Conservation (phyloP, 2,329 filamentous ascomycete species). For the Aureobasidium sp. region DNA sequence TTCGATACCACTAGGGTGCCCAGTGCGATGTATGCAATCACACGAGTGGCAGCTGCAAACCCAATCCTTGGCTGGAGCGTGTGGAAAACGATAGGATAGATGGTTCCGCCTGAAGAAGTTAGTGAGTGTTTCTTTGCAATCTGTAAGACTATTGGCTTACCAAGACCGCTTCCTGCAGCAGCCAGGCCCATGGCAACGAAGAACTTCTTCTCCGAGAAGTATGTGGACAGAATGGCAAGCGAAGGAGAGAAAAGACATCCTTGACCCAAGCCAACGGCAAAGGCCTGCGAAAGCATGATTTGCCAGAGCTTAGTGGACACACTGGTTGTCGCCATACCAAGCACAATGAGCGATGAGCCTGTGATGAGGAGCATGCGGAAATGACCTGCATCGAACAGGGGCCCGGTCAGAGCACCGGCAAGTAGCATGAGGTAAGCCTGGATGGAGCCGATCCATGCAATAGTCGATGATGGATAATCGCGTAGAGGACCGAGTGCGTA, state of each 20-base stretch:
- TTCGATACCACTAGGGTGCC: conserved; percentile 28
- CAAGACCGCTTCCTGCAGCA: conserved; percentile 36
- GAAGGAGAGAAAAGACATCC: conserved; percentile 37
- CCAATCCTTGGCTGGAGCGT: conserved; percentile 23
- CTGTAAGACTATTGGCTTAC: conserved; percentile 14
- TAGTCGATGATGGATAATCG: conserved; percentile 35
- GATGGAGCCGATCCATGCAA: conserved; percentile 44
- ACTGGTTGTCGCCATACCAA: conserved; percentile 31
- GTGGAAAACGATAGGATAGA: conserved; percentile 33
- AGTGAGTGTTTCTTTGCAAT: neutral
- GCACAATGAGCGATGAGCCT: conserved; percentile 38
- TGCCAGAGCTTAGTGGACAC: conserved; percentile 19
- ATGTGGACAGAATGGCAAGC: conserved; percentile 36
- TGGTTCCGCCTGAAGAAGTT: neutral
- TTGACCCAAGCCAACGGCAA: conserved; percentile 46
- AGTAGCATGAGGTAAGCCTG: conserved; percentile 43
- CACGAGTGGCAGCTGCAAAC: conserved; percentile 26
- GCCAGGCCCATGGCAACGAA: conserved; percentile 39
- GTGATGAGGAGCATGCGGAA: conserved; percentile 35
- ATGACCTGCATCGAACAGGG: conserved; percentile 43
- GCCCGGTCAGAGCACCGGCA: conserved; percentile 43
- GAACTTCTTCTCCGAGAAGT: conserved; percentile 35
- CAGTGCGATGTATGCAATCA: conserved; percentile 29
- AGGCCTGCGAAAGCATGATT: conserved; percentile 18
- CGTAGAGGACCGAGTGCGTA: conserved; percentile 41